Conservation (phyloP, 805 yeast genomes). For the Sugiyamaella chiloensis region DNA sequence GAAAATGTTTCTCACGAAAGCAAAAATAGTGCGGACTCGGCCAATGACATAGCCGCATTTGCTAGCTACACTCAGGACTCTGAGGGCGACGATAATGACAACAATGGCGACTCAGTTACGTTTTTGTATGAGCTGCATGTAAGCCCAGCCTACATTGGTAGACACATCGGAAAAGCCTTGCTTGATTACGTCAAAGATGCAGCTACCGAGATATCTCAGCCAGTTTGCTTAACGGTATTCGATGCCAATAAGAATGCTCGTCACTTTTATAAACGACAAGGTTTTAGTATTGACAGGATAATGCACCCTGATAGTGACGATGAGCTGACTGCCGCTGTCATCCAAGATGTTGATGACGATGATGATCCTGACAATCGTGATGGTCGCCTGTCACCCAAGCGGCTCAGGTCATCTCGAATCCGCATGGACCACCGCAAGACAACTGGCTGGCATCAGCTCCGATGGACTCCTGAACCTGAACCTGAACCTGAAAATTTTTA, state of each 20-base stretch:
- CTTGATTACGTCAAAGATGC: conserved; percentile 16
- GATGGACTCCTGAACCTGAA: neutral
- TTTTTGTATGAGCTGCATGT: conserved; percentile 33
- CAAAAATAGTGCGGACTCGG: neutral
- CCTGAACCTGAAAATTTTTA: no score
- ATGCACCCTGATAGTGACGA: conserved; percentile 1
- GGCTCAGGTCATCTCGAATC: neutral
- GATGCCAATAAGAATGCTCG: conserved; percentile 24
- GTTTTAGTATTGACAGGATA: conserved; percentile 8
- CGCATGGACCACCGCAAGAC: neutral
- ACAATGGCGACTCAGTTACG: conserved; percentile 11
- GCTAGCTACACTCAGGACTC: conserved; percentile 20
- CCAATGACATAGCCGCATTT: conserved; percentile 19
- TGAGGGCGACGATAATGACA: conserved; percentile 17
- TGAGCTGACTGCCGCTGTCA: no score
- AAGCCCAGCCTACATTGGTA: conserved; percentile 14
- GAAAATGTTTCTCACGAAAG: neutral
- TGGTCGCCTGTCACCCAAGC: neutral
- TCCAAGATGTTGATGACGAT: neutral
- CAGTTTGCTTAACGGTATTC: conserved; percentile 27
- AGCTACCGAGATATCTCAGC: neutral
- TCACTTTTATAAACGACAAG: conserved; percentile 24
- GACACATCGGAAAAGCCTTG: conserved; percentile 24
- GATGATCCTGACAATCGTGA: neutral
- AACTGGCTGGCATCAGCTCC: conserved; percentile 6